Evolutionary conservation across 495 filamentous ascomycete genomes (phyloP).

Genomic region (Hypoxylon cercidicola): DNA sequence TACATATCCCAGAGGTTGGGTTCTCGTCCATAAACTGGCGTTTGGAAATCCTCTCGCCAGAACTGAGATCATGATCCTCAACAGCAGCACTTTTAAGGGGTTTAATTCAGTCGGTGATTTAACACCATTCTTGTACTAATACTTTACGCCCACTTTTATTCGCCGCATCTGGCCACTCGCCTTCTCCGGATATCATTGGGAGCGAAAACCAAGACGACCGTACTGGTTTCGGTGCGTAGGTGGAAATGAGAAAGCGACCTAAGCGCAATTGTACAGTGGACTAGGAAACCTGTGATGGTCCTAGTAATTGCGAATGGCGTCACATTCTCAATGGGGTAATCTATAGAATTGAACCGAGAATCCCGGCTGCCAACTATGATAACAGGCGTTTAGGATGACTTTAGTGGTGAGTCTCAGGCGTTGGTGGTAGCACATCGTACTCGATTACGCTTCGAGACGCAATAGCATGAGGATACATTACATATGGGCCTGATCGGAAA

Average conservation of each 20-base stretch:
- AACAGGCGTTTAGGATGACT: slow-evolving; percentile 35
- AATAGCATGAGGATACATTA: slow-evolving; percentile 34
- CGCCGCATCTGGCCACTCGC: slow-evolving; percentile 2
- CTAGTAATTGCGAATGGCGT: slow-evolving; percentile 23
- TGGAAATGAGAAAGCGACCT: slow-evolving; percentile 2
- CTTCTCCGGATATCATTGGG: neutral
- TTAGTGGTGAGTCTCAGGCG: slow-evolving; percentile 30
- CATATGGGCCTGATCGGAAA: slow-evolving; percentile 17
- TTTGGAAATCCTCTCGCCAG: slow-evolving; percentile 23
- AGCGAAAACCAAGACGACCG: neutral
- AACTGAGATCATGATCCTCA: slow-evolving; percentile 13
- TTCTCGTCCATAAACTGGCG: slow-evolving; percentile 16
- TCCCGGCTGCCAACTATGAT: slow-evolving; percentile 21
- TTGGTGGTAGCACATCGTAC: slow-evolving; percentile 38
- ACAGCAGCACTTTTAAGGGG: slow-evolving; percentile 26
- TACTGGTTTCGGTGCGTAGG: slow-evolving; percentile 1
- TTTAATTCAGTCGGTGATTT: slow-evolving; percentile 26
- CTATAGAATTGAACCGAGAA: slow-evolving; percentile 23
- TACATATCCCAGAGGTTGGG: slow-evolving; percentile 11
- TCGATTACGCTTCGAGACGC: slow-evolving; percentile 32
- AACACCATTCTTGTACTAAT: slow-evolving; percentile 45
- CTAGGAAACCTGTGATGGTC: slow-evolving; percentile 8
- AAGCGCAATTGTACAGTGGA: slow-evolving; percentile 24
- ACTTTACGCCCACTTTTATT: slow-evolving; percentile 29
- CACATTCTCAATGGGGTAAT: slow-evolving; percentile 30